These are phyloP conservation scores for Teratosphaeria destructans DNA, from an alignment of 2,329 filamentous ascomycete species.

Conservation along the genomic window DNA sequence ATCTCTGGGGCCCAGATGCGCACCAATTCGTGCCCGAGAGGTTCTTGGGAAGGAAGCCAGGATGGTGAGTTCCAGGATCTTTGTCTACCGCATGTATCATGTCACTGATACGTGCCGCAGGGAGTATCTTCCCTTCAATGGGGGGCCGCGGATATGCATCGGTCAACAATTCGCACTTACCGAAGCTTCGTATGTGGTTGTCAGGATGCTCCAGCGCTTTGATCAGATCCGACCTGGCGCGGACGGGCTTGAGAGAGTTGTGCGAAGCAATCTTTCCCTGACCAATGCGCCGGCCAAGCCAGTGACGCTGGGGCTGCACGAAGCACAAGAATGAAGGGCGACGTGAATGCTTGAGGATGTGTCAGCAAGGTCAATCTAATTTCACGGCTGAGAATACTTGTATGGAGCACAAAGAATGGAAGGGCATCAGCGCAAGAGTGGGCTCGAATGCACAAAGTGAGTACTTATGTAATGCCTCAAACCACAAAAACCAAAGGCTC, in stretches of 20 bases:
- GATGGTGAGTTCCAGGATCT: constrained; percentile 14
- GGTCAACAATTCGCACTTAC: constrained; percentile 61
- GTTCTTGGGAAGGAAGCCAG: constrained; percentile 18
- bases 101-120: constrained; percentile 7
- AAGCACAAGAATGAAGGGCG: constrained; percentile 1
- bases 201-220: constrained; percentile 33
- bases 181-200: constrained; percentile 35
- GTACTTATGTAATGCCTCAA: neutral
- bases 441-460: neutral
- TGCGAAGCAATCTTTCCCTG: constrained; percentile 17
- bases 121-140: constrained; percentile 20
- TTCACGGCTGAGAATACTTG: neutral
- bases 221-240: constrained; percentile 16
- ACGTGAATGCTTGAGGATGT: neutral
- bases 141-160: constrained; percentile 65
- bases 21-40: constrained; percentile 29
- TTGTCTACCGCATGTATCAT: too few species aligned
- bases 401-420: neutral
- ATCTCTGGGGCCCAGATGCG: constrained; percentile 31
- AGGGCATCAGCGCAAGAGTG: neutral
- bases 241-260: constrained; percentile 11
- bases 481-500: neutral
- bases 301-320: constrained; percentile 18
- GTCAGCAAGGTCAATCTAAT: neutral
- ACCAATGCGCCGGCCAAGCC: constrained; percentile 19